Base-by-base conservation (phyloP, 768 basidiomycete genomes). In the Pleurotus pulmonarius region DNA sequence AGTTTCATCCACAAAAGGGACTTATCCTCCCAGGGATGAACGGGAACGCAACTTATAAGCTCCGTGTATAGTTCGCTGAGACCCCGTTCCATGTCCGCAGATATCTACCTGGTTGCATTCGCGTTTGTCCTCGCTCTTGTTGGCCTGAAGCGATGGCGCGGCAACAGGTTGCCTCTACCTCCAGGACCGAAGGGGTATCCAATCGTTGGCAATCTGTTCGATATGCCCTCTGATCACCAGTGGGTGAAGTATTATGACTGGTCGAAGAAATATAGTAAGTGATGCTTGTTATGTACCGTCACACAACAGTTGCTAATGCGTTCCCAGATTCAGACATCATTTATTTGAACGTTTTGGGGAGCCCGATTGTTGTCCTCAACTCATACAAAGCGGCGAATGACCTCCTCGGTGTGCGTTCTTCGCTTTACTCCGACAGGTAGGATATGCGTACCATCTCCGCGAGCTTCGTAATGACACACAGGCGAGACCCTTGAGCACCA, bases 181-280 rank as follows among this genome's bases (percentile, higher is more conserved):
- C 29, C 29, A 7, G 29, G 29, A 9, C 29, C 29, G 11, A 29
- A 9, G 6, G 29, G 29, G 5, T 29, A 29, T 29, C 29, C 29
- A 9, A 29, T 29, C 8, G 11, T 29, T 8, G 29, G 29, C 29
- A 29, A 29, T 29, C 29, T 29, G 22, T 49, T 63, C 15, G 59
- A 65, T 24, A 43, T 64, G 12, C 63, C 65, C 3, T 51, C 53
- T n/a, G 59, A 56, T 4, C 58, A 62, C 26, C 58, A 61, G 18
- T 67, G 67, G 66, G 20, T 63, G 25, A 60, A 55, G 12, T 69
- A 60, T 43, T 26, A 29, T 29, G 29, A 29, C 3, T 29, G 29
- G 29, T 29, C 29, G 29, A 29, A 29, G 29, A 29, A 29, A 6
- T 29, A 29, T 29, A 60, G 64, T 51, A 62, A 64, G 63, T 1